Conservation (phyloP, 2,329 filamentous ascomycete species). For the Ceratocystis huliohia region DNA sequence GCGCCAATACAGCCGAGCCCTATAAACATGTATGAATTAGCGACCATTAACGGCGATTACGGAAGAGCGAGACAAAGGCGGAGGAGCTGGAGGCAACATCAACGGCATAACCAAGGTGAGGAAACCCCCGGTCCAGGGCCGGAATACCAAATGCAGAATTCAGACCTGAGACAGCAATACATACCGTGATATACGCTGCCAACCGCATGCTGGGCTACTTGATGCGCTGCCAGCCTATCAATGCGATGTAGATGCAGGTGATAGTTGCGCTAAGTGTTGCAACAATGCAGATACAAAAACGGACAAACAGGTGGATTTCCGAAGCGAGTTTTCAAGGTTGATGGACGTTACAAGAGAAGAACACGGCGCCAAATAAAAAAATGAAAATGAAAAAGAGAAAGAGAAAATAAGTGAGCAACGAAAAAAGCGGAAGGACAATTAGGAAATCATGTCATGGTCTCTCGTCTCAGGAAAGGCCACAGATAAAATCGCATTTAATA, state of each 20-base stretch:
- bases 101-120: not conserved
- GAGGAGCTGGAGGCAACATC: no score
- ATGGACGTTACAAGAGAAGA: slow-evolving; percentile 18
- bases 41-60: not conserved
- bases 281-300: not conserved
- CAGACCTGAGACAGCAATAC: slow-evolving; percentile 25
- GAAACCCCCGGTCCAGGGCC: not conserved
- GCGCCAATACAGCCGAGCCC: slow-evolving; percentile 74
- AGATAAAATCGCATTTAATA: slow-evolving; percentile 1
- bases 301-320: not conserved
- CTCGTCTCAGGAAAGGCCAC: not conserved
- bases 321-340: not conserved
- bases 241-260: not conserved
- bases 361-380: slow-evolving; percentile 5
- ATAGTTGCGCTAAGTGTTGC: not conserved
- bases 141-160: not conserved
- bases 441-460: slow-evolving; percentile 5
- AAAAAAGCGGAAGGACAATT: not conserved
- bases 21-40: slow-evolving; percentile 27
- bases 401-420: not conserved
- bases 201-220: slow-evolving; percentile 40
- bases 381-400: not conserved
- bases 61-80: not conserved
- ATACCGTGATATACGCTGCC: slow-evolving; percentile 49
- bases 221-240: not conserved